Evolutionary conservation across 805 yeast genomes (phyloP), one percentile per base, ranked within the genome.

Genomic region (Cyberlindnera euphorbiae): DNA sequence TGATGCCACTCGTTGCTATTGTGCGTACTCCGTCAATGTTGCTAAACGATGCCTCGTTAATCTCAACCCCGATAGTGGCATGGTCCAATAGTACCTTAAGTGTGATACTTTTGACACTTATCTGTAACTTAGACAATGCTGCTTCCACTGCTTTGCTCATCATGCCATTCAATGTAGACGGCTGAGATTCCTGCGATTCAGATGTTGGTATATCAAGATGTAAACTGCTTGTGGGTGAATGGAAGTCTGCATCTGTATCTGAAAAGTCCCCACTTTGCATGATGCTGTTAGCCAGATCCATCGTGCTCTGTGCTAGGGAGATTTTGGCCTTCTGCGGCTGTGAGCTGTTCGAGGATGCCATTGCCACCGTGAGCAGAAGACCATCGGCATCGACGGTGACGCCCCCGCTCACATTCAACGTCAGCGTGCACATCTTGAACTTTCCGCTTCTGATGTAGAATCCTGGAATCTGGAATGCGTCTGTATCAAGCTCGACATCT

Each of bases 401-500:
- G 5, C 94, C 94, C 16, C 81, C 87, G 36, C 77, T 71, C 26
- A 84, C 75, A 2, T 79, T 77, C 14, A 87, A 72, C 17, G 67
- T 68, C 9, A 87, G 58, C 17, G 72, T 73, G 33, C 85, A 61
- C 22, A 63, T 63, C 9, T 69, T 67, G 3, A 85, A 62, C 19
- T 63, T 66, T 0, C 94, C 95, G 49, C 71, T 70, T 28, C 88
- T 60, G 5, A 85, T 57, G 39, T 64, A 69, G 15, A 79, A 53
- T 2, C 86, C 84, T 0, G 90, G 90, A 3, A 82, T 51, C 40
- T 69, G 66, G 28, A 86, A 65, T 39, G 78, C 81, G 21, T 81
- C 86, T 0, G 86, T 77, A 52, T 83, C 90, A 19, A 89, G 60
- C 32, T 77, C 69, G 8, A 89, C 74, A 55, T 85, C 80, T 30